Evolutionary conservation across 2,329 filamentous ascomycete species (phyloP).

Genomic region (Trichoderma simmonsii): DNA sequence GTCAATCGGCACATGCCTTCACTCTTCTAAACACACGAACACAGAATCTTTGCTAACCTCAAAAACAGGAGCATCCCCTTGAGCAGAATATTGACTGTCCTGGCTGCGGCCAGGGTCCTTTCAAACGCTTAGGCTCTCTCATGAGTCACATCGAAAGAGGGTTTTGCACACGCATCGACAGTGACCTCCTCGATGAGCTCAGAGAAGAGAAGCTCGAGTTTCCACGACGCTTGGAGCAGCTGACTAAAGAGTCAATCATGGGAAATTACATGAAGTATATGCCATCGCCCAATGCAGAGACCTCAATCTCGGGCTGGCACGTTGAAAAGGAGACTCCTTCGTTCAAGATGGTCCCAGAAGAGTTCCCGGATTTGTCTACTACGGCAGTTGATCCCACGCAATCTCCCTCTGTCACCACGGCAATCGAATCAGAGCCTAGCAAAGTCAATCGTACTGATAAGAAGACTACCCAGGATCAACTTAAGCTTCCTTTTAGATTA

Average conservation of each 20-base stretch:
- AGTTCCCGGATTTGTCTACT: constrained; percentile 21
- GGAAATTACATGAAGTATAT: constrained; percentile 30
- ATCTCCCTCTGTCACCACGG: not conserved
- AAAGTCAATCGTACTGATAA: not conserved
- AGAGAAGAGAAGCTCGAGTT: constrained; percentile 40
- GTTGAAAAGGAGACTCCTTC: not conserved
- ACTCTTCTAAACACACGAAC: not conserved
- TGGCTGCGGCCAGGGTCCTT: constrained; percentile 40
- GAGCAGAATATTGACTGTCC: constrained; percentile 45
- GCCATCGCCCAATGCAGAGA: not conserved
- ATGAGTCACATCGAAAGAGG: constrained; percentile 46
- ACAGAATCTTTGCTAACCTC: not conserved
- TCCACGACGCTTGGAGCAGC: constrained; percentile 27
- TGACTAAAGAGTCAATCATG: constrained; percentile 30
- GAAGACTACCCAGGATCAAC: not conserved
- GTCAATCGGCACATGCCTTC: constrained; percentile 7
- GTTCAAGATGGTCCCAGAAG: constrained; percentile 17
- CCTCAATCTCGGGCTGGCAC: not conserved
- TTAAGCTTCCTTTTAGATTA: not conserved
- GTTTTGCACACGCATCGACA: constrained; percentile 38
- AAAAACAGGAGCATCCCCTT: constrained; percentile 37
- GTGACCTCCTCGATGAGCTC: constrained; percentile 30
- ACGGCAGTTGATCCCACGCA: not conserved
- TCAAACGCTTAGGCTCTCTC: constrained; percentile 36
- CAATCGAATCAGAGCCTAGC: not conserved